Conservation (phyloP, 2,329 filamentous ascomycete species). For the Diaporthe amygdali region DNA sequence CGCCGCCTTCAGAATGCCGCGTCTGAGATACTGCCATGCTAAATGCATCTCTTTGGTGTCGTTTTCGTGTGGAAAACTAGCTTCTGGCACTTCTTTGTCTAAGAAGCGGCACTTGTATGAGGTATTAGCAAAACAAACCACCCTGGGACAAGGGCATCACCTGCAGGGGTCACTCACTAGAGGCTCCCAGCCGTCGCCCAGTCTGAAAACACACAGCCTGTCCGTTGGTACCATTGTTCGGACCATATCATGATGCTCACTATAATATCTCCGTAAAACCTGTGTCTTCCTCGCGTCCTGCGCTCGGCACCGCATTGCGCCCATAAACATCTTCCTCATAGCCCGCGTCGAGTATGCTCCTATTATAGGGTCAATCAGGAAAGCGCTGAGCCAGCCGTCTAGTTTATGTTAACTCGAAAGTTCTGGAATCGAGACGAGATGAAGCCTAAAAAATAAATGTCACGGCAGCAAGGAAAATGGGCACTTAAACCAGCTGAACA, state of each 20-base stretch:
- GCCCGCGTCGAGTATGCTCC: not conserved
- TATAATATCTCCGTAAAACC: not conserved
- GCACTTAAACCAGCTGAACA: slow-evolving; percentile 6
- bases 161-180: not conserved
- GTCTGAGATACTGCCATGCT: not conserved
- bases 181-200: slow-evolving; percentile 2
- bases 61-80: not conserved
- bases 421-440: not conserved
- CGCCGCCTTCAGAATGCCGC: not conserved
- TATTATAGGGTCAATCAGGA: not conserved
- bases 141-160: fast-evolving
- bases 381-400: not conserved
- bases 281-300: not conserved
- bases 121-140: not conserved
- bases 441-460: not conserved
- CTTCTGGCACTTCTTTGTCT: not conserved
- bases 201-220: not conserved
- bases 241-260: not conserved
- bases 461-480: not conserved
- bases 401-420: not conserved
- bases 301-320: not conserved
- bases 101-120: not conserved
- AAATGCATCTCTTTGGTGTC: not conserved
- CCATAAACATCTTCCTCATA: slow-evolving; percentile 6
- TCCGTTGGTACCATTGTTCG: not conserved